Base-by-base conservation (phyloP, 2,329 filamentous ascomycete genomes). In the Alternaria alternata region DNA sequence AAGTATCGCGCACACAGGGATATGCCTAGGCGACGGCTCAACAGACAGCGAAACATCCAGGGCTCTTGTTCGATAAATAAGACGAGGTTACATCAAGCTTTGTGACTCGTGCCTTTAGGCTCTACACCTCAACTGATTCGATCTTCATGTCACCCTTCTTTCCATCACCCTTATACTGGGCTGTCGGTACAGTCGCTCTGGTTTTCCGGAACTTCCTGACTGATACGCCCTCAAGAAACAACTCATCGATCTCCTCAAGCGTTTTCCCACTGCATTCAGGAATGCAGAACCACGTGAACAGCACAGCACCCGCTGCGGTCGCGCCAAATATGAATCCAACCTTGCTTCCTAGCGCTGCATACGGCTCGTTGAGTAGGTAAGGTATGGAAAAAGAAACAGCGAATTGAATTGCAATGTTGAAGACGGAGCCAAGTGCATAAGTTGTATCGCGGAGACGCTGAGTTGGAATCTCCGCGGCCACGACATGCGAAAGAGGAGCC, bases 351-450 rank as follows among this genome's bases (percentile, higher is more conserved):
- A 52, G 30, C 20, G 14, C 36, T 14, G 34, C 30, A n/a, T 44
- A 44, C 12, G 20, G 20, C 20, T 44, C 42, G 22, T 26, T 44
- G 24, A 49, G 47, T 22, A 49, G 26, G 9, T 51, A 51, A n/a
- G 44, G 32, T 16, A 44, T 42, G 2, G 43, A 24, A 32, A 56
- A 56, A 3, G 54, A 41, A 34, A 44, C 48, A n/a, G 48, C 16
- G 28, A 56, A 56, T 20, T 39, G 38, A 11, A 20, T 39, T 8
- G 7, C n/a, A 7, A 44, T 51, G 24, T 44, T 43, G 20, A 51
- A 26, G 18, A 49, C 43, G 20, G 54, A 56, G 22, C 47, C 32
- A 44, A 56, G 30, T 32, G 39, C 48, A 28, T 14, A 44, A 26
- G n/a, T 39, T 11, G n/a, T 39, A 9, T 39, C 38, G 8, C 38